Evolutionary conservation across 805 yeast genomes (phyloP).

Genomic region (Candida awuae): DNA sequence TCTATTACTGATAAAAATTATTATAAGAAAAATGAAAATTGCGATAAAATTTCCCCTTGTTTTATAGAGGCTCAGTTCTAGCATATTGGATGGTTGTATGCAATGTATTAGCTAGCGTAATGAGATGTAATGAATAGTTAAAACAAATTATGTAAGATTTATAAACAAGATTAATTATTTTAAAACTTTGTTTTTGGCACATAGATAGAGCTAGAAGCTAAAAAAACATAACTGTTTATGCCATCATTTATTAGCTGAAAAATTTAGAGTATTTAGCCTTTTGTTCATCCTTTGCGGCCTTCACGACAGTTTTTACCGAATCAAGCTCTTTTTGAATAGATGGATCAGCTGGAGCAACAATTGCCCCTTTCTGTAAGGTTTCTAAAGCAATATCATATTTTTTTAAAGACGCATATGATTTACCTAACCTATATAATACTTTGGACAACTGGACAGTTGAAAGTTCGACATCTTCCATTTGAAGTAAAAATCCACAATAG

Average conservation of each 20-base stretch:
- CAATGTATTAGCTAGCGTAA: too few relatives aligned
- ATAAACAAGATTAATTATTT: too few relatives aligned
- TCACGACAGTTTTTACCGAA: slow-evolving; percentile 33
- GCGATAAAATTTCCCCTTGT: too few relatives aligned
- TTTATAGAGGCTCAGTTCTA: too few relatives aligned
- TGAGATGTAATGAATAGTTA: too few relatives aligned
- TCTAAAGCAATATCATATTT: slow-evolving; percentile 43
- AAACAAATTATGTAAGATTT: too few relatives aligned
- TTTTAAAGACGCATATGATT: slow-evolving; percentile 31
- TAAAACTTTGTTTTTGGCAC: too few relatives aligned
- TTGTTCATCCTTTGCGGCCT: slow-evolving; percentile 40
- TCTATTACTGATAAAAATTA: too few relatives aligned
- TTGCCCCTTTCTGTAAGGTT: slow-evolving; percentile 37
- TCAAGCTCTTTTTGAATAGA: slow-evolving; percentile 39
- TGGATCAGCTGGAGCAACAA: slow-evolving; percentile 40
- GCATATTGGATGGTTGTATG: too few relatives aligned
- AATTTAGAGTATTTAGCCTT: slow-evolving; percentile 55
- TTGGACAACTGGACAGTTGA: slow-evolving; percentile 22
- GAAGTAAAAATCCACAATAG: slow-evolving; percentile 51
- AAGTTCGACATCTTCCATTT: slow-evolving; percentile 30
- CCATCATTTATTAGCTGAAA: slow-evolving; percentile 48
- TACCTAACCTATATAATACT: slow-evolving; percentile 24
- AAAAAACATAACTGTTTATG: too few relatives aligned
- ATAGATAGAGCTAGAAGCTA: too few relatives aligned
- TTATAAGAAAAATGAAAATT: too few relatives aligned